Evolutionary conservation across 768 basidiomycete genomes (phyloP), one percentile per base, ranked within the genome.

Genomic region (Kwoniella bestiolae): DNA sequence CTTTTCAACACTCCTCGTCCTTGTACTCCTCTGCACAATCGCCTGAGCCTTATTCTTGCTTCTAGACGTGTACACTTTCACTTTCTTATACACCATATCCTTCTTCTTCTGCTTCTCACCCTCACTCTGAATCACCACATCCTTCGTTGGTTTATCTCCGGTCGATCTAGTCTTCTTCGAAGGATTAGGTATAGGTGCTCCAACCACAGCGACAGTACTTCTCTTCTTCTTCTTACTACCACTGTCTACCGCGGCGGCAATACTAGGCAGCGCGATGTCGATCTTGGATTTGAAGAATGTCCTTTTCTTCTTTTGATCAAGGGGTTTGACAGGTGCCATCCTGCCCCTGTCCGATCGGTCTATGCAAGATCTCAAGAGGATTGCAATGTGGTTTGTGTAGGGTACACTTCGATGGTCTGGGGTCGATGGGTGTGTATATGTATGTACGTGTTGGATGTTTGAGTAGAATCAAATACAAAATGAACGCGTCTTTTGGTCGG

Each of bases 251-350:
- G 26, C 16, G 28, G 14, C 1, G 4, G 16, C 47, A 7, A 50
- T 50, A 50, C 7, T 35, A 14, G 50, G 50, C 11, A 52, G 6
- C 0, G 8, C 3, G 12, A 62, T 41, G 11, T 21, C 50, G 18
- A 62, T 28, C 14, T 21, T 62, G 2, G 49, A 52, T 32, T 21
- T 7, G 35, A 62, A 62, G 25, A 62, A 62, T 2, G 60, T 52
- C 7, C 60, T 25, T 45, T 46, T 62, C 9, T 53, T 51, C 21
- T 25, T 60, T 8, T 11, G 26, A 23, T 29, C 26, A 26, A 44
- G 16, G 8, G 14, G 56, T 45, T 58, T 45, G 11, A 58, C 31
- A 55, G 52, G 52, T 55, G 52, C 52, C 52, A 55, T 55, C 3
- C 5, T 32, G 32, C 32, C 21, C 23, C 3, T 52, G 5, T 7